Evolutionary conservation across 2,329 filamentous ascomycete species (phyloP), one percentile per base, ranked within the genome.

Genomic region (Capronia coronata): DNA sequence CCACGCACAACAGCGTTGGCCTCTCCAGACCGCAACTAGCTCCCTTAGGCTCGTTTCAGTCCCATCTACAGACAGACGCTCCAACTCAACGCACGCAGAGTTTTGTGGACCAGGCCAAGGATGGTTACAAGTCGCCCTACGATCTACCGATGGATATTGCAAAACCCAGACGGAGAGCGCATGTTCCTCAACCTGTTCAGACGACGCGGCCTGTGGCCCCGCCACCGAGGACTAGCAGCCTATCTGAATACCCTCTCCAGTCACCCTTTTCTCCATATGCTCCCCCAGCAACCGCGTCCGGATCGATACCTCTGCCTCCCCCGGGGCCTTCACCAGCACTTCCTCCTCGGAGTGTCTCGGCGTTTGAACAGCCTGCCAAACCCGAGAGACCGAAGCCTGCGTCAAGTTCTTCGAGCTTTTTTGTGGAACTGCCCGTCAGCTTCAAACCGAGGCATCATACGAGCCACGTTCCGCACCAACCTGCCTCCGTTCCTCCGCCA

Each of bases 121-220:
- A 87, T 48, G 90, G 91, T 6, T 98, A 98, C 65, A 78, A 84
- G 42, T 97, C 91, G 16, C 93, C 93, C 0, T 98, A 96, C 62
- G 94, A 98, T 69, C 75, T 98, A 16, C 93, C 93, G 2, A 87
- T 93, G 68, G 91, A 96, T 47, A 78, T 98, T 23, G 78, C 75
- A 21, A 66, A 67, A 21, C 69, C 84, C 62, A 75, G 82, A 65
- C 83, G 85, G 71, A 74, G 83, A 45, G 66, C 73, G 4, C 81
- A 77, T 61, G 74, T 77, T 61, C 79, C 79, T 51, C 78, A 78
- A 46, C 68, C 77, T 37, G 70, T 73, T 4, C 71, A 71, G 49
- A 64, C 69, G 42, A 63, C 69, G 29, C 59, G 58, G 47, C 59
- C 67, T 43, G 54, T 60, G 43, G 69, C 75, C 25, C 64, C 71